A percentile compares a stretch with the other conserved stretches of the same genome.
Evolutionary conservation across 169 alveolate species (phyloP).

Genomic region (Babesia gibsoni): DNA sequence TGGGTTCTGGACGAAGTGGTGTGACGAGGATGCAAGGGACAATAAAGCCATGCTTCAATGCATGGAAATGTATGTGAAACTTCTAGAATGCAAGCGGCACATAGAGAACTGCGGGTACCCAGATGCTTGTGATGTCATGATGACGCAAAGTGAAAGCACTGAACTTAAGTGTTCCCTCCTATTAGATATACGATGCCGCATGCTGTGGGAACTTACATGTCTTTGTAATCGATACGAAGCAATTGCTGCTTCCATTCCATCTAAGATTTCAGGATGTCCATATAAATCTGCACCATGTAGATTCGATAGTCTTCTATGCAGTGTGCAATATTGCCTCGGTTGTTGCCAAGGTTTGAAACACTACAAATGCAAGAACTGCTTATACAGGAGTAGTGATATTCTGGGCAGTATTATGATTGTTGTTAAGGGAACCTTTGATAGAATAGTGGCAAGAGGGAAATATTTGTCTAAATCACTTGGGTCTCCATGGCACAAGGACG

Average conservation of each 20-base stretch:
- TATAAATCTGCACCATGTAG: not conserved
- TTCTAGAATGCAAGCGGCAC: not conserved
- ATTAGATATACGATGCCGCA: not conserved
- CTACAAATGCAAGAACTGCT: not conserved
- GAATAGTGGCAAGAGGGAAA: no score
- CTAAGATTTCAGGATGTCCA: not conserved
- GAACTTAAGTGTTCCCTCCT: not conserved
- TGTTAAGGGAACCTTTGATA: not conserved
- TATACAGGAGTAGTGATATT: not conserved
- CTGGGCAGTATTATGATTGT: not conserved
- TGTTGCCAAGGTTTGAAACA: not conserved
- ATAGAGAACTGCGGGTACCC: no score
- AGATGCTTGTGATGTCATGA: no score
- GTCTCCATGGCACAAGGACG: no score
- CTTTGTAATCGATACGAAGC: not conserved
- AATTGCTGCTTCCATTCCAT: not conserved
- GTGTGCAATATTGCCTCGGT: not conserved
- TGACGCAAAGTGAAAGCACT: no score
- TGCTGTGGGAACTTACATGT: not conserved
- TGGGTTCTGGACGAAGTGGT: slow-evolving; percentile 15
- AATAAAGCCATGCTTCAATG: not conserved
- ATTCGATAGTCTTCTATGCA: not conserved
- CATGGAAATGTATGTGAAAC: not conserved
- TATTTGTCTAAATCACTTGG: no score
- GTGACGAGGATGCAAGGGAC: not conserved